Evolutionary conservation across 1,284 basidiomycete species (phyloP).

Genomic region (Sanghuangporus sanghuang): DNA sequence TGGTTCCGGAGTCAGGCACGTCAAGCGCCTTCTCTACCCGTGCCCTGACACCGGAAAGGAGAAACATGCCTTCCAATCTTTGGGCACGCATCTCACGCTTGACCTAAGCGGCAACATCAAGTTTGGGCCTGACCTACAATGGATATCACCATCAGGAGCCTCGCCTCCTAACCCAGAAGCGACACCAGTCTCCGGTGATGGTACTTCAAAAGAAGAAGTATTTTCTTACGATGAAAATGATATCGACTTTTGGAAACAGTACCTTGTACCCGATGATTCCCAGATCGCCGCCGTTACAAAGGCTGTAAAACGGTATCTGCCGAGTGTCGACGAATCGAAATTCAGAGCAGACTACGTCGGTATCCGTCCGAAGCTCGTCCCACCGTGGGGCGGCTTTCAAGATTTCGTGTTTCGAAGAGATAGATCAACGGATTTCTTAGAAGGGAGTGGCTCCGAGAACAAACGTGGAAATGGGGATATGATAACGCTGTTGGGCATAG

Average conservation of each 20-base stretch:
- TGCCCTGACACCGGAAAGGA: constrained; percentile 59
- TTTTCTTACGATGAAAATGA: constrained; percentile 37
- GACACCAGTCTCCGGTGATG: neutral
- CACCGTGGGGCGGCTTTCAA: constrained; percentile 72
- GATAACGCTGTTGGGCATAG: constrained; percentile 75
- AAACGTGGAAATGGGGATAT: constrained; percentile 38
- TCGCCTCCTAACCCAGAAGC: neutral
- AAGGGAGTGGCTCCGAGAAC: constrained; percentile 16
- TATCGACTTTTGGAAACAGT: constrained; percentile 72
- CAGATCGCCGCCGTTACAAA: constrained; percentile 59
- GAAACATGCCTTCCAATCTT: constrained; percentile 64
- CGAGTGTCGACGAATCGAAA: constrained; percentile 56
- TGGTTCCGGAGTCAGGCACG: constrained; percentile 63
- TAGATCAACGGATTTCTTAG: constrained; percentile 31
- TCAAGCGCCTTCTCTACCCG: constrained; percentile 84
- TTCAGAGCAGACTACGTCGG: constrained; percentile 89
- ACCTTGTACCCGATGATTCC: constrained; percentile 66
- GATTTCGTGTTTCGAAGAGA: constrained; percentile 76
- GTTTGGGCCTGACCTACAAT: constrained; percentile 94
- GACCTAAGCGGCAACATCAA: constrained; percentile 84
- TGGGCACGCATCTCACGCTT: constrained; percentile 89
- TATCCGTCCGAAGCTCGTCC: constrained; percentile 84
- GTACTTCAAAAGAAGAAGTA: constrained; percentile 19
- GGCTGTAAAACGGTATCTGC: constrained; percentile 72
- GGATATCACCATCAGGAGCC: constrained; percentile 50